Evolutionary conservation across 495 filamentous ascomycete genomes (phyloP), one percentile per base, ranked within the genome.

Genomic region (Halenospora varia): DNA sequence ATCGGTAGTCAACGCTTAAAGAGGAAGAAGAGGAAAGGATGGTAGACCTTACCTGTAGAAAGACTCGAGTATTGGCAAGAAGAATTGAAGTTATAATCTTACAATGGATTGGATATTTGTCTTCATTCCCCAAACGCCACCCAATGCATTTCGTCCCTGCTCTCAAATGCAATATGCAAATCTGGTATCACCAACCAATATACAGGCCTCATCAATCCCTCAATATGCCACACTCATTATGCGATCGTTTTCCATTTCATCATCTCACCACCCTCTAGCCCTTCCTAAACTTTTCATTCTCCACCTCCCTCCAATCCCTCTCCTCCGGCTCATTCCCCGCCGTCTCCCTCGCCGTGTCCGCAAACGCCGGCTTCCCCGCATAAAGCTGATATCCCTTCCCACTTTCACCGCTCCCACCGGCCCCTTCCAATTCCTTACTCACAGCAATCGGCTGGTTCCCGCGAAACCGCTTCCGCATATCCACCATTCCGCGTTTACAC

Each of bases 401-500:
- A 48, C 72, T 70, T 44, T 77, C 74, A 26, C 80, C 82, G 39
- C 75, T 77, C 48, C 88, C 78, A 19, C n/a, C n/a, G n/a, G n/a
- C n/a, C n/a, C n/a, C n/a, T n/a, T n/a, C n/a, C n/a, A 79, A 55
- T 64, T 92, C 84, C 59, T 83, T 75, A 48, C 75, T 73, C 24
- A 88, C 79, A 23, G 82, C 78, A 60, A 96, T 79, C 45, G 94
- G 92, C 62, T 88, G 81, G 73, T 98, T 97, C n/a, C 94, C 95
- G 44, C 95, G 82, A 75, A 98, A 97, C 20, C 95, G 87, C 73
- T 98, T 98, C 67, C 95, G 88, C 95, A 98, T 98, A 73, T 98
- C 94, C 66, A 97, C 83, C 85, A 95, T 83, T 50, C 95, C 94
- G 54, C 92, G 88, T 66, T 96, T 95, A 83, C 94, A 98, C 68